Percentiles rank a stretch among this genome's conserved stretches.
Conservation (phyloP, 2,329 filamentous ascomycete species). For the Aspergillus bombycis region DNA sequence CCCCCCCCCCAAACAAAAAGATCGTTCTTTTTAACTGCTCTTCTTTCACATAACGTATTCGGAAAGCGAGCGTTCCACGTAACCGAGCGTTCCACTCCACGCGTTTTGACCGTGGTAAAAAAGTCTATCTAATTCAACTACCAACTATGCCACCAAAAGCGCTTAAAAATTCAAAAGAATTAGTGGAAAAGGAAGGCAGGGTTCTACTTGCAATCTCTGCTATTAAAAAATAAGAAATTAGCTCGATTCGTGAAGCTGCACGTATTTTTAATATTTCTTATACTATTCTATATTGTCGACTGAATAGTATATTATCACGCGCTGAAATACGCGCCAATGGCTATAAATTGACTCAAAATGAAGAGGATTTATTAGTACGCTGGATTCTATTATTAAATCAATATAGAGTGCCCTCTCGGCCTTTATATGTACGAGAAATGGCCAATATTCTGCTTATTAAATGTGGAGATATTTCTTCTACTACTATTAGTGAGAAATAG, state of each 20-base stretch:
- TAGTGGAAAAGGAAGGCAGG: background rate
- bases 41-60: too few species aligned
- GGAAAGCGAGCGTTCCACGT: too few species aligned
- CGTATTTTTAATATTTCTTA: too few species aligned
- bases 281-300: background rate
- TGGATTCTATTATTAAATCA: background rate
- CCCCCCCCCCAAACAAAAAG: too few species aligned
- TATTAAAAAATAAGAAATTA: background rate
- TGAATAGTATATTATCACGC: background rate
- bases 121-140: background rate
- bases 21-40: too few species aligned
- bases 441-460: background rate
- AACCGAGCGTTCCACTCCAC: too few species aligned
- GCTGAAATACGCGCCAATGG: background rate
- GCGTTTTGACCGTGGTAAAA: too few species aligned
- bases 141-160: background rate
- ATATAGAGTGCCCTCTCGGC: background rate
- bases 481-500: background rate
- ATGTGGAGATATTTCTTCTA: background rate
- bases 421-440: background rate
- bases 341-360: background rate
- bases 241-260: background rate
- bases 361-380: background rate
- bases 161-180: background rate
- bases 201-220: background rate